phyloP scores from a whole-genome alignment of 306 rosid species.

The Luffa acutangula region DNA sequence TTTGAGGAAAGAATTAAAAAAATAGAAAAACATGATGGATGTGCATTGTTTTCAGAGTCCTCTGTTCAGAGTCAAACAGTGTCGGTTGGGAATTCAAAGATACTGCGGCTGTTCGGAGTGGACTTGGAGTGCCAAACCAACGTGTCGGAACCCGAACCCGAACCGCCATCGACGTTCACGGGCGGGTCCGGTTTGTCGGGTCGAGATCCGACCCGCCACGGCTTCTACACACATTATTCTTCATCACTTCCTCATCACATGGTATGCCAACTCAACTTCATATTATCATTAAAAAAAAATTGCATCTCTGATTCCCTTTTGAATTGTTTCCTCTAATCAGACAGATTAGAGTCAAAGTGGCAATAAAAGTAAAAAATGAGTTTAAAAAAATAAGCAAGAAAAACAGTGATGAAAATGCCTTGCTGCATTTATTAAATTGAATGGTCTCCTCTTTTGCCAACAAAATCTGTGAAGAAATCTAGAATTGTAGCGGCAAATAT shows the following conservation, averaged over 20 bases:
- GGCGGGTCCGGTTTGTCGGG: constrained; percentile 33
- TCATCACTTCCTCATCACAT: constrained; percentile 34
- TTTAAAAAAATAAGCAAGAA: not conserved
- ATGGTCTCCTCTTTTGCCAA: constrained; percentile 2
- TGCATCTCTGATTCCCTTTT: not conserved
- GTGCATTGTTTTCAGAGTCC: constrained; percentile 42
- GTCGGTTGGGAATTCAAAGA: constrained; percentile 46
- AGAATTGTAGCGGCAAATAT: not conserved
- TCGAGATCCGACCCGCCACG: constrained; percentile 26
- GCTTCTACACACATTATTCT: constrained; percentile 21
- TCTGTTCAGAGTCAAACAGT: constrained; percentile 31
- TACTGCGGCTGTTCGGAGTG: constrained; percentile 85
- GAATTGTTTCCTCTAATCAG: constrained; percentile 24
- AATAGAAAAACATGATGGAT: not conserved
- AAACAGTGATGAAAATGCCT: not conserved
- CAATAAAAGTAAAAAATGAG: not conserved
- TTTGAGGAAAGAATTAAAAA: not conserved
- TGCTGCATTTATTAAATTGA: not conserved
- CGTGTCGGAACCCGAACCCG: constrained; percentile 36
- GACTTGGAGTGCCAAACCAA: constrained; percentile 74
- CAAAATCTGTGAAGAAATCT: not conserved
- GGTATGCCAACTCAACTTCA: constrained; percentile 37
- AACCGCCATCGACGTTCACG: constrained; percentile 35
- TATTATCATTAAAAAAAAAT: not conserved
- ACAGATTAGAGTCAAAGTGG: constrained; percentile 18